Evolutionary conservation across 2,329 filamentous ascomycete species (phyloP), one percentile per base, ranked within the genome.

Genomic region (Cordyceps cicadae): DNA sequence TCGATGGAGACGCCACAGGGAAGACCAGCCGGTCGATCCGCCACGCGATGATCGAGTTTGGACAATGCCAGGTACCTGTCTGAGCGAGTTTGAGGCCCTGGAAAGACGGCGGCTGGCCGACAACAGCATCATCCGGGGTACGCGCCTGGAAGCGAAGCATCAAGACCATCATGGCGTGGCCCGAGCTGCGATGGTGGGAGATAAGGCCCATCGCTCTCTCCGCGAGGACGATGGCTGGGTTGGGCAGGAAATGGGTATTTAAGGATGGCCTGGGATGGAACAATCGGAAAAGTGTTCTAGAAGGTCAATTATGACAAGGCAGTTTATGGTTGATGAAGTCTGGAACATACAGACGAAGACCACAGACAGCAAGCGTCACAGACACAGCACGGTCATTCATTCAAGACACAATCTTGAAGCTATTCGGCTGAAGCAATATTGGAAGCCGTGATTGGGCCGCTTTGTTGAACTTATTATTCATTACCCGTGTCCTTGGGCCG

Each of bases 1-100:
- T 21, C 46, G n/a, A 39, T 57, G 55, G 14, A 34, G 39, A 39
- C 50, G 57, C 57, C 57, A 59, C 49, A 53, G 46, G 55, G 32
- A 46, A 32, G 29, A 32, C 46, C 34, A 46, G 45, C 15, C 21
- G 46, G 29, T 32, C 46, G 26, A 9, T 52, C 29, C 34, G 34
- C 34, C 34, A 11, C 11, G 19, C 56, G 56, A 29, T 59, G 17
- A 52, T 45, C 48, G 12, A 34, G 11, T 12, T 24, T 9, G 39
- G 39, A 43, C 24, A 52, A 32, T 37, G 26, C 48, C 21, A 29
- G 29, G 54, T 50, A 50, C 5, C 15, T 57, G 32, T 5, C 11
- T 5, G n/a, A 7, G 15, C 15, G 34, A 49, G 5, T 5, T 12
- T 11, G 15, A 32, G 12, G 17, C 3, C 6, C 8, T 9, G n/a